These are phyloP conservation scores for Hortiboletus flavorubellus DNA, from an alignment of 768 basidiomycete genomes.

Conservation along the genomic window DNA sequence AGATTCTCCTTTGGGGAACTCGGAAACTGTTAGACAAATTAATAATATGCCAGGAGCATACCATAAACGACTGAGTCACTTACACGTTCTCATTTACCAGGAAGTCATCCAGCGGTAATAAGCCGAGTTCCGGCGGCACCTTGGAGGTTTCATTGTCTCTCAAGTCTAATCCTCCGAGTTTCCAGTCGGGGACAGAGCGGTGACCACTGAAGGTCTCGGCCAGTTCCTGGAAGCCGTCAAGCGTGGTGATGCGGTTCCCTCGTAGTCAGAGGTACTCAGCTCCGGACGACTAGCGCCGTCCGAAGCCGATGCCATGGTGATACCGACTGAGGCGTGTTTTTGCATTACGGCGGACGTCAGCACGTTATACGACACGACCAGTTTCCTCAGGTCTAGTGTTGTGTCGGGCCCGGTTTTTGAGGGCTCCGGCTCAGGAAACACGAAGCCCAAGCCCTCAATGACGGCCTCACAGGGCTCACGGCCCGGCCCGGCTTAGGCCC, in stretches of 20 bases:
- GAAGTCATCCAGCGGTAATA: constrained; percentile 76
- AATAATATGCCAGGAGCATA: background rate
- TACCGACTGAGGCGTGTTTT: constrained; percentile 42
- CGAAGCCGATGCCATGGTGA: constrained; percentile 48
- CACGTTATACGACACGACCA: constrained; percentile 75
- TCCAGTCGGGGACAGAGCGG: constrained; percentile 62
- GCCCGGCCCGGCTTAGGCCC: too few species aligned
- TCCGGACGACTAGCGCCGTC: constrained; percentile 41
- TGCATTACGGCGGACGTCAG: constrained; percentile 54
- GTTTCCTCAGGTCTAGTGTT: constrained; percentile 39
- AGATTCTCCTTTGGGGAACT: constrained; percentile 73
- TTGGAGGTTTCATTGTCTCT: constrained; percentile 77
- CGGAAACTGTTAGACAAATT: constrained; percentile 54
- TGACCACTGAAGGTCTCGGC: constrained; percentile 67
- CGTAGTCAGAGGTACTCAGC: constrained; percentile 62
- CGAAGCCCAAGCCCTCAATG: too few species aligned
- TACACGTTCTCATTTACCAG: constrained; percentile 83
- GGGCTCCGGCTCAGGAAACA: too few species aligned
- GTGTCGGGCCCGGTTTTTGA: too few species aligned
- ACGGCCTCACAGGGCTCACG: too few species aligned
- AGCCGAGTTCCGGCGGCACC: constrained; percentile 65
- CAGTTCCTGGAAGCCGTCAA: constrained; percentile 60
- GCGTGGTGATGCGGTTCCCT: constrained; percentile 61
- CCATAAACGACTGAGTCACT: constrained; percentile 30
- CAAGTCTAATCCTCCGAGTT: constrained; percentile 77